Conservation (phyloP, 768 basidiomycete species). For the Zangia roseola region DNA sequence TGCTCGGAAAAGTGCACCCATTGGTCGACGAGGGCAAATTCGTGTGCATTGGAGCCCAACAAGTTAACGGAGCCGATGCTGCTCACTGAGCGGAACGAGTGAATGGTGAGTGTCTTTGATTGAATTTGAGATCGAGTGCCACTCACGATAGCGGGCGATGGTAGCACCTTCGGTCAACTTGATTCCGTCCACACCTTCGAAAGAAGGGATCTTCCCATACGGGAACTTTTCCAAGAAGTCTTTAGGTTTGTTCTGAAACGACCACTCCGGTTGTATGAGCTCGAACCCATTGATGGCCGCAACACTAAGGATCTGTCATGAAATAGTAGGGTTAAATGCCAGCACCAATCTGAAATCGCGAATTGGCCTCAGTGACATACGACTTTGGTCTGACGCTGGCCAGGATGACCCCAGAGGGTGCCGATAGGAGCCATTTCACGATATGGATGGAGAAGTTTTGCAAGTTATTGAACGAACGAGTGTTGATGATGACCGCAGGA, state of each 20-base stretch:
- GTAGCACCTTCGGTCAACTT: slow-evolving; percentile 8
- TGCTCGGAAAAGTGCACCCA: slow-evolving; percentile 16
- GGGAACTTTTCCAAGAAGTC: slow-evolving; percentile 12
- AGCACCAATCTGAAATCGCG: no score
- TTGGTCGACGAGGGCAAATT: slow-evolving; percentile 9
- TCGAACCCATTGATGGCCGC: slow-evolving; percentile 8
- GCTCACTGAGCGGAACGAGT: neutral
- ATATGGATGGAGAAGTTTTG: no score
- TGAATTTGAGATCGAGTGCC: no score
- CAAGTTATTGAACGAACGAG: no score
- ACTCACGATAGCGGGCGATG: slow-evolving; percentile 12
- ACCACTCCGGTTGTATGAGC: slow-evolving; percentile 1
- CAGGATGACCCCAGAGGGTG: neutral
- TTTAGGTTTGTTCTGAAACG: slow-evolving; percentile 3
- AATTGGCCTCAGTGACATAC: no score
- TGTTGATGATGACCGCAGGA: no score
- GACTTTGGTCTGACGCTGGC: neutral
- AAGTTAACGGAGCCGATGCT: slow-evolving; percentile 1
- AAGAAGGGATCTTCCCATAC: slow-evolving; percentile 10
- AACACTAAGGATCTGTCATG: slow-evolving; percentile 5
- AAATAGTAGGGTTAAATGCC: no score
- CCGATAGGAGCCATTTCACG: neutral
- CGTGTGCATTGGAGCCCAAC: slow-evolving; percentile 2
- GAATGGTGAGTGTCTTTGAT: slow-evolving; percentile 15
- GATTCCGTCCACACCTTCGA: slow-evolving; percentile 8